These are phyloP conservation scores for Mycena filopes DNA, from an alignment of 768 basidiomycete species.

Conservation along the genomic window DNA sequence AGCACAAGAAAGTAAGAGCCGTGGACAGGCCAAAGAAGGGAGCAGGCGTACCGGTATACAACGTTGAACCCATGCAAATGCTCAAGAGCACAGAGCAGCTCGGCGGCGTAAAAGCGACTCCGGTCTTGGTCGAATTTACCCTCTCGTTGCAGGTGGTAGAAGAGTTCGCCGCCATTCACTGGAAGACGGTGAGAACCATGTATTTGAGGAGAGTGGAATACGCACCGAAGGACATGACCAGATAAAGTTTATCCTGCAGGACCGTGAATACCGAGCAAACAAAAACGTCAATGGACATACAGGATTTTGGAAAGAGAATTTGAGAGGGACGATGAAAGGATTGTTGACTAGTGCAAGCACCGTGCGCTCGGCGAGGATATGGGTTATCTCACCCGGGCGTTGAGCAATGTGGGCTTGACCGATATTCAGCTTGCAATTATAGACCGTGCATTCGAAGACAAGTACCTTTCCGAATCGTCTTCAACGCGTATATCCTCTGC, in stretches of 20 bases:
- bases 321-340: slow-evolving; percentile 98
- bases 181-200: slow-evolving; percentile 6
- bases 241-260: slow-evolving; percentile 84
- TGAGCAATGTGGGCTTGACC: slow-evolving; percentile 88
- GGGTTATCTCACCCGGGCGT: slow-evolving; percentile 96
- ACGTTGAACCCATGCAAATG: slow-evolving; percentile 98
- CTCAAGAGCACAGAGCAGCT: slow-evolving; percentile 93
- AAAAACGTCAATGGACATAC: too few relatives aligned
- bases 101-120: slow-evolving; percentile 98
- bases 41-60: slow-evolving; percentile 84
- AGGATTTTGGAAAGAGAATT: slow-evolving; percentile 98
- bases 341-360: slow-evolving; percentile 98
- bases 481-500: slow-evolving; percentile 95
- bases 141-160: slow-evolving; percentile 97
- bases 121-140: slow-evolving; percentile 95
- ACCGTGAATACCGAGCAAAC: too few relatives aligned
- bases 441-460: background rate
- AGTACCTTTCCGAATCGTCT: slow-evolving; percentile 88
- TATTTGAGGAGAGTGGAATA: slow-evolving; percentile 14
- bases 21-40: background rate
- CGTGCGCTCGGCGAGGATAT: slow-evolving; percentile 96
- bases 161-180: slow-evolving; percentile 98
- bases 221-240: slow-evolving; percentile 95
- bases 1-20: slow-evolving; percentile 10
- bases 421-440: background rate